phyloP scores from a whole-genome alignment of 768 basidiomycete genomes.

The Auriscalpium vulgare region DNA sequence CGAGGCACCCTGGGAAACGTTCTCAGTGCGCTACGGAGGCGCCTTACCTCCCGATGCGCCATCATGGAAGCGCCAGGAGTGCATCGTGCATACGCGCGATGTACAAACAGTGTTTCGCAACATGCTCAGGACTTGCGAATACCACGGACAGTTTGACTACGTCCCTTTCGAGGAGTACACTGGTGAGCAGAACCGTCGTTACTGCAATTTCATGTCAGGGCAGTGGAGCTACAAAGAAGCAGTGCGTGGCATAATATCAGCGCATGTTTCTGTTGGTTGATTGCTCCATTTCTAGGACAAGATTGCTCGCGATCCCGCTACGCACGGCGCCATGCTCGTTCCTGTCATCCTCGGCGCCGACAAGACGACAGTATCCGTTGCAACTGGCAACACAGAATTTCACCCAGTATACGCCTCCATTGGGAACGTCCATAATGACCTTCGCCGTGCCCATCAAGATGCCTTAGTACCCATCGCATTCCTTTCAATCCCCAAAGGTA shows the following conservation, averaged over 20 bases:
- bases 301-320: conserved; percentile 3
- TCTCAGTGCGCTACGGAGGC: not conserved
- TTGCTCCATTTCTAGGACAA: not conserved
- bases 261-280: no score
- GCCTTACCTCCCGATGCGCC: not conserved
- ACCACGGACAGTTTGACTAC: not conserved
- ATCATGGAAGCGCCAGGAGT: not conserved
- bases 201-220: not conserved
- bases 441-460: conserved; percentile 7
- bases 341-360: conserved; percentile 3
- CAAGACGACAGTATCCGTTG: conserved; percentile 15
- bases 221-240: not conserved
- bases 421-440: conserved; percentile 14
- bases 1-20: not conserved
- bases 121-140: not conserved
- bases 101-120: not conserved
- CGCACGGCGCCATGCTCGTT: conserved; percentile 11
- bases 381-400: conserved; percentile 17
- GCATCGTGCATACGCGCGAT: not conserved
- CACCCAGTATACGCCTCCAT: conserved; percentile 13
- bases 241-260: not conserved
- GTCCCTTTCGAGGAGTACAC: not conserved
- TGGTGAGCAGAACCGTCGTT: not conserved
- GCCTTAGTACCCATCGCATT: conserved; percentile 9
- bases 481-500: conserved; percentile 15